Base-by-base conservation (phyloP, 2,329 filamentous ascomycete species). In the Simplicillium aogashimaense region DNA sequence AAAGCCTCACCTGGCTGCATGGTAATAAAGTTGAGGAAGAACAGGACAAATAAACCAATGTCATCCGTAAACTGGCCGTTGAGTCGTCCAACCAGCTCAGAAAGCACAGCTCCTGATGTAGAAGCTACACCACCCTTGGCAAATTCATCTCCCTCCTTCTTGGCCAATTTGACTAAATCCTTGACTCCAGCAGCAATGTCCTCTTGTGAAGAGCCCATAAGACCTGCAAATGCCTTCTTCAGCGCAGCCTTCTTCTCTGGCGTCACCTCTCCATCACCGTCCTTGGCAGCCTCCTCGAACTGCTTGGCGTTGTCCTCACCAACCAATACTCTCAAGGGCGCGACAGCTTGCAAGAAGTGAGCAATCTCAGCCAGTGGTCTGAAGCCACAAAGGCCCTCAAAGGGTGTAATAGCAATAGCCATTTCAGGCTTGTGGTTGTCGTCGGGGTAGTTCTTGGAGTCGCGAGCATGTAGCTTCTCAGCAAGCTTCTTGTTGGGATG, bases 391-490 rank as follows among this genome's bases (percentile, higher is more conserved):
- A 98, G 76, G 1, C 92, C 92, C 58, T 97, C 90, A 50, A 98
- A 98, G 0, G 87, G 83, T 1, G 92, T 97, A 53, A 98, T 83
- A 46, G 92, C 92, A 60, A 98, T 95, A 46, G 92, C 89, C 92
- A 98, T 98, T 66, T 98, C 92, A 29, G 92, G 92, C 67, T 98
- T 98, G 72, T 98, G 92, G 67, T 98, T 98, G 69, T 97, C 90
- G 70, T 98, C 88, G 43, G 90, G 92, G 58, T 98, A 98, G 69
- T 98, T 94, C 65, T 86, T 86, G 37, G 88, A 76, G 57, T 98
- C 90, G 47, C 74, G 79, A 31, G 80, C 76, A 60, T 97, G 92
- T 25, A 98, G 70, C 58, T 87, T 69, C 65, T 94, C 90, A 38
- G 92, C 92, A 12, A 68, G 81, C 64, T 85, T 86, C 76, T 95